Base-by-base conservation (phyloP, 169 alveolate species). In the Cryptosporidium canis region DNA sequence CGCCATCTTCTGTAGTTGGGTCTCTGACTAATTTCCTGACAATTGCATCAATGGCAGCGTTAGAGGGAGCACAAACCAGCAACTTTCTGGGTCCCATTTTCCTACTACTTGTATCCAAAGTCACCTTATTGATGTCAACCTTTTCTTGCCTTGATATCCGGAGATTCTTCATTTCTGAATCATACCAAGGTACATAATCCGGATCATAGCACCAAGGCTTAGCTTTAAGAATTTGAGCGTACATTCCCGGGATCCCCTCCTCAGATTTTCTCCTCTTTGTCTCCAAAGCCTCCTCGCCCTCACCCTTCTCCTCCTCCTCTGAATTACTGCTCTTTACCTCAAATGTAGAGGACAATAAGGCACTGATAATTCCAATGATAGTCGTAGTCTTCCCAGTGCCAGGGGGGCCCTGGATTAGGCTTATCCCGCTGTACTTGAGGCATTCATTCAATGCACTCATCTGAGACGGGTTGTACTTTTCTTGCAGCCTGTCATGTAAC, bases 311-410 rank as follows among this genome's bases (percentile, higher is more conserved):
- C 18, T 27, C 24, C 16, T 72, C 55, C 8, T 24, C 64, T 35
- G 33, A 21, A 27, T 27, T n/a, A n/a, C n/a, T 9, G 0, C 33
- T 61, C 68, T 31, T 16, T 18, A 35, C 45, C 11, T 61, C 68
- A 35, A 61, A 61, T 33, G 68, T 70, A 83, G 64, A 92, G 41
- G 90, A 83, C 43, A 83, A 82, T 21, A 96, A 82, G 18, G 95
- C 94, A 83, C 98, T 95, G 18, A 98, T 90, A 16, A 97, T 92
- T 18, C 98, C 99, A 45, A 96, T 87, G 47, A 98, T 95, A 0
- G 99, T 97, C 41, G 97, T 95, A 1, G 99, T 98, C 91, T 98
- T 98, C n/a, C 99, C 99, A 8, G 99, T 97, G 14, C 99, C 99
- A 27, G 99, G 99, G 5, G 99, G 99, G 0, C 99, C 99, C 77